Conservation (phyloP, 2,329 filamentous ascomycete genomes). For the Pseudovirgaria hyperparasitica region DNA sequence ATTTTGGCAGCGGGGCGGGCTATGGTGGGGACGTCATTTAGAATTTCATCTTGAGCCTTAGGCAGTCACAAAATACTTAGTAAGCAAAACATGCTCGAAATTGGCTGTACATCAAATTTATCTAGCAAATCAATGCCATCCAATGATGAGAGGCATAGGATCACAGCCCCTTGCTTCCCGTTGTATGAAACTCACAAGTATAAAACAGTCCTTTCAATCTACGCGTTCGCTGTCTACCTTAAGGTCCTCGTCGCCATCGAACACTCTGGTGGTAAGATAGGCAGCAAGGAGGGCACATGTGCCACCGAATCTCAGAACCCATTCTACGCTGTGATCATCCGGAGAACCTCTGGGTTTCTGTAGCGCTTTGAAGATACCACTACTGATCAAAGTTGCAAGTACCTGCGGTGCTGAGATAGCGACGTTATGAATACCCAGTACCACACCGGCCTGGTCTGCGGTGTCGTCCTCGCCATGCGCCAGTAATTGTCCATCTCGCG, state of each 20-base stretch:
- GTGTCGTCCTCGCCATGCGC: conserved; percentile 39
- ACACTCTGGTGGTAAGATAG: conserved; percentile 55
- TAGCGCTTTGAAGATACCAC: conserved; percentile 68
- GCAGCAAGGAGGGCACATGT: conserved; percentile 65
- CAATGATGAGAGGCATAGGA: too few species aligned
- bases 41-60: background rate
- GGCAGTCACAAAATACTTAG: too few species aligned
- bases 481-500: conserved; percentile 26
- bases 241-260: conserved; percentile 39
- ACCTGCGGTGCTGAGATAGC: conserved; percentile 86
- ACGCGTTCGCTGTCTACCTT: conserved; percentile 4
- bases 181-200: conserved; percentile 1
- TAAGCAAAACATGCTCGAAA: too few species aligned
- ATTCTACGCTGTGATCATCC: conserved; percentile 76
- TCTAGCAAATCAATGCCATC: too few species aligned
- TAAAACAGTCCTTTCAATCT: too few species aligned
- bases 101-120: too few species aligned
- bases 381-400: conserved; percentile 73
- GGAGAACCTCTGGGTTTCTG: conserved; percentile 79
- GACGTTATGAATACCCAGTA: conserved; percentile 92
- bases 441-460: conserved; percentile 71
- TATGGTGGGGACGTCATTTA: too few species aligned
- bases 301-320: conserved; percentile 76
- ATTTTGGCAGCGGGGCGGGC: background rate
- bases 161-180: too few species aligned